phyloP scores from a whole-genome alignment of 495 filamentous ascomycete genomes.

The Cudoniella acicularis region DNA sequence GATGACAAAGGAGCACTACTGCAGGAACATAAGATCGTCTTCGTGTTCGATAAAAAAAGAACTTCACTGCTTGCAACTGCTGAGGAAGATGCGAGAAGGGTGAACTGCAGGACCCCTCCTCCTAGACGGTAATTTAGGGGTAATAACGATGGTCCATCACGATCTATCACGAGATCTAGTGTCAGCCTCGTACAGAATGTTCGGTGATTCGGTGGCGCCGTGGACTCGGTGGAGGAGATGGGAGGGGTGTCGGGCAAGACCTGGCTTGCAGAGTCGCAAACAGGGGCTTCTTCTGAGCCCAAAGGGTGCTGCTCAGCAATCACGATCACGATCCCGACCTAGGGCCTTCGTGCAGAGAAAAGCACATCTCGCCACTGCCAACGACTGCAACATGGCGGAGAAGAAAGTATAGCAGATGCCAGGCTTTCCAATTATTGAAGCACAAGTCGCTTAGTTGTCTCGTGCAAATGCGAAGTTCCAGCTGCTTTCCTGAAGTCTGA shows the following conservation, averaged over 20 bases:
- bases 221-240: no score
- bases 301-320: no score
- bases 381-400: background rate
- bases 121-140: no score
- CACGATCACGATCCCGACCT: no score
- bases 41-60: constrained; percentile 8
- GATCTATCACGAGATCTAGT: no score
- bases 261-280: background rate
- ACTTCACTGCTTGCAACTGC: no score
- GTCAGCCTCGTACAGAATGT: background rate
- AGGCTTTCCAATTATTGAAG: background rate
- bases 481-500: background rate
- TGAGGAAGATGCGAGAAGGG: no score
- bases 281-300: no score
- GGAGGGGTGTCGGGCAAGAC: background rate
- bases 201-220: background rate
- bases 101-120: no score
- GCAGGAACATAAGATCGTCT: constrained; percentile 3
- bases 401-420: background rate
- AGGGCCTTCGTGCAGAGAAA: no score
- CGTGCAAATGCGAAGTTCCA: background rate
- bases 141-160: no score
- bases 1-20: constrained; percentile 1
- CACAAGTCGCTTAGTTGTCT: background rate
- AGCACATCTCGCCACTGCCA: background rate